Conservation (phyloP, 2,329 filamentous ascomycete species). For the Trichothecium roseum region DNA sequence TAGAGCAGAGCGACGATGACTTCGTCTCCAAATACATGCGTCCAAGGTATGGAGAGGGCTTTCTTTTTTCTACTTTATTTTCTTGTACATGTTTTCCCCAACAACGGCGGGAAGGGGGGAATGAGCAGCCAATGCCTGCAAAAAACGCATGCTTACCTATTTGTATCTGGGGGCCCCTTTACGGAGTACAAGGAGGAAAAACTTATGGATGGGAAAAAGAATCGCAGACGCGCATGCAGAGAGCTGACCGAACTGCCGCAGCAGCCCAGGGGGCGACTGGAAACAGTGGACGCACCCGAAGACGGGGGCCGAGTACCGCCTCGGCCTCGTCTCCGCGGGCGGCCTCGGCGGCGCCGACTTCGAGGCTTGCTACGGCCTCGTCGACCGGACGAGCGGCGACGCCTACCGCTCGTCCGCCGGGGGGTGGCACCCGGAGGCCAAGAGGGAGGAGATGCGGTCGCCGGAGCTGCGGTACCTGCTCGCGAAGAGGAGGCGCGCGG, state of each 20-base stretch:
- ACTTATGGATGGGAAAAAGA: neutral
- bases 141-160: too few species aligned
- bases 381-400: conserved; percentile 51
- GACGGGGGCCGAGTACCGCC: conserved; percentile 26
- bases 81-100: neutral
- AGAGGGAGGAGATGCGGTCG: conserved; percentile 58
- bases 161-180: too few species aligned
- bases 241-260: neutral
- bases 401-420: conserved; percentile 53
- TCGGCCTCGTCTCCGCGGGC: conserved; percentile 31
- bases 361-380: conserved; percentile 40
- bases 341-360: conserved; percentile 34
- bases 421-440: conserved; percentile 53
- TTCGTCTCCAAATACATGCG: conserved; percentile 39
- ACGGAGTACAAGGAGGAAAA: too few species aligned
- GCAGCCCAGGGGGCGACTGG: conserved; percentile 17
- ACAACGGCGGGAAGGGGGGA: too few species aligned
- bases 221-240: neutral
- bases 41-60: conserved; percentile 24
- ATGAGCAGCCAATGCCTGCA: too few species aligned
- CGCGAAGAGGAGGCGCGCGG: conserved; percentile 27
- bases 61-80: neutral
- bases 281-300: conserved; percentile 40
- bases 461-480: conserved; percentile 59
- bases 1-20: conserved; percentile 28